Evolutionary conservation across 2,329 filamentous ascomycete species (phyloP), one percentile per base, ranked within the genome.

Genomic region (Diplocarpon mali): DNA sequence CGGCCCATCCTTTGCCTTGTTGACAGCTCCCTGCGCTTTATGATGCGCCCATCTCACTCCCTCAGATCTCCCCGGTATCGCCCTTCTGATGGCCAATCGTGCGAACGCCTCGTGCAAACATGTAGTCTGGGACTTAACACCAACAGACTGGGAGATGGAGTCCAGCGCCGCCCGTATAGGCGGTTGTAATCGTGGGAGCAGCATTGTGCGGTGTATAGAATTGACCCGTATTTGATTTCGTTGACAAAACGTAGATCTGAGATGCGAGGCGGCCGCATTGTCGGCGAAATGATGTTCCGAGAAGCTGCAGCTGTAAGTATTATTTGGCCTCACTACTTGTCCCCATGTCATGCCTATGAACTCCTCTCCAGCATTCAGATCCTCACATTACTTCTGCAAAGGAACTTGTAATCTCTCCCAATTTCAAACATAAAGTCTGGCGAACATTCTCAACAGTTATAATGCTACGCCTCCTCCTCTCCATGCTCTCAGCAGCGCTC

Each of bases 21-120:
- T 93, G 65, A 81, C 80, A 40, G 75, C 74, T 64, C 78, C 78
- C 66, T 82, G 78, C 36, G 76, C 69, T 61, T 80, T 80, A 61
- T 62, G 60, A 16, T 55, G 57, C 3, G 61, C 60, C 47, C 62
- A 55, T 47, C 61, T 53, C 15, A 60, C 51, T 15, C 31, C 40
- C 10, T 35, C 24, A 8, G 15, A 30, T 34, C 24, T 39, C n/a
- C 17, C 42, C 17, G 20, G 15, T n/a, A 28, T 13, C 31, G 24
- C 37, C 6, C 43, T 32, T 15, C 35, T 53, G 15, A 60, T 52
- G 14, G 53, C 48, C 24, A 60, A 48, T 29, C 50, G 45, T 6
- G 55, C 52, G 38, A 62, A 61, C 9, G 55, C 55, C 38, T 62
- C 58, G 42, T 54, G 55, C 9, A 62, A 47, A 49, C 51, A 53